Percentiles rank a stretch among this genome's conserved stretches.
Conservation (phyloP, 345 rosid species). For the Brassica nigra region DNA sequence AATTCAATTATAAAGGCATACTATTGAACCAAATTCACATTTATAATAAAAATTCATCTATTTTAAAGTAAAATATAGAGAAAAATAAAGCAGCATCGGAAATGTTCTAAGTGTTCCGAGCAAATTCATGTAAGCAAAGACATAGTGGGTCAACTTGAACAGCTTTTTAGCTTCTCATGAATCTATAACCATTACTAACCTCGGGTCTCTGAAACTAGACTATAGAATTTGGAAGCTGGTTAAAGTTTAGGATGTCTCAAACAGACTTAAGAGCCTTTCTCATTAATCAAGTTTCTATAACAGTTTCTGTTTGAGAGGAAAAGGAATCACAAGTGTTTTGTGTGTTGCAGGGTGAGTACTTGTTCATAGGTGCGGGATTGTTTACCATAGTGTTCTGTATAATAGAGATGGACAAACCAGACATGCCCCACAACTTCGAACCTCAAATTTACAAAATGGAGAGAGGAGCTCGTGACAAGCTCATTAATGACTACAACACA, state of each 20-base stretch:
- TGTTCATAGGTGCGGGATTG: slow-evolving; percentile 78
- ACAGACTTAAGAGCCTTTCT: neutral
- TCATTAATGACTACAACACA: slow-evolving; percentile 76
- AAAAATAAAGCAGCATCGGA: too few species aligned
- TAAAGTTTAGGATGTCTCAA: neutral
- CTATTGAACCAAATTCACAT: too few species aligned
- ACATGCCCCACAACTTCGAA: slow-evolving; percentile 86
- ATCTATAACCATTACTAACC: neutral
- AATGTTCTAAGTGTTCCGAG: neutral
- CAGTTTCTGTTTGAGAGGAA: slow-evolving; percentile 7
- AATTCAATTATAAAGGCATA: too few species aligned
- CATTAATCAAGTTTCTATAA: neutral
- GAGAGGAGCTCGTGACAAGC: slow-evolving; percentile 87
- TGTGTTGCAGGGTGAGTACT: slow-evolving; percentile 66
- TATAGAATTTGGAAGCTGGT: neutral
- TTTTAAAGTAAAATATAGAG: too few species aligned
- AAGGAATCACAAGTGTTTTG: neutral
- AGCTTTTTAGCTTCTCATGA: neutral
- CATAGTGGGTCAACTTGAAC: neutral
- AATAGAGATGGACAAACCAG: slow-evolving; percentile 94
- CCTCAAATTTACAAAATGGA: slow-evolving; percentile 89
- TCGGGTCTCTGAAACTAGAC: neutral
- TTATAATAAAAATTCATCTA: too few species aligned
- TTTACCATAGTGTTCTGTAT: slow-evolving; percentile 64
- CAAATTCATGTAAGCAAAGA: neutral